Percentiles rank a stretch among this genome's conserved stretches.
phyloP scores from a whole-genome alignment of 129 eudicot species.

The Oenanthe sinensis region DNA sequence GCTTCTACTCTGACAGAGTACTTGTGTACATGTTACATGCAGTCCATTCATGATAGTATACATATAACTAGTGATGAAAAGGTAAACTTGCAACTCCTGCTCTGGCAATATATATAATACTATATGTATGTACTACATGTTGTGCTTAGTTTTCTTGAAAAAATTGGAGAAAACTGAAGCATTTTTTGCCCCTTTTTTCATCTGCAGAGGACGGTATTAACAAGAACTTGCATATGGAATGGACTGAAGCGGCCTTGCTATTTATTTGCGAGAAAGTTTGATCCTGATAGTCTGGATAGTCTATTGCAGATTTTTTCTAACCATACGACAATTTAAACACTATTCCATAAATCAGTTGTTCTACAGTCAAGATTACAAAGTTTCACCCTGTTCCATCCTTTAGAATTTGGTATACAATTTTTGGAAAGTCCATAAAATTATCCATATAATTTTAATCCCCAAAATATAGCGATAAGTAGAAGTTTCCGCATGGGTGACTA shows the following conservation, averaged over 20 bases:
- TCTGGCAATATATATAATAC: not conserved
- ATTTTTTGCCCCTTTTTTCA: not conserved
- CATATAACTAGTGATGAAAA: conserved; percentile 55
- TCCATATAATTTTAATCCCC: not conserved
- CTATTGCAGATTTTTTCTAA: conserved; percentile 45
- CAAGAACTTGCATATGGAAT: conserved; percentile 53
- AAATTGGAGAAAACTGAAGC: not conserved
- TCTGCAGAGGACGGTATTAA: conserved; percentile 38
- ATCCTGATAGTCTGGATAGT: conserved; percentile 43
- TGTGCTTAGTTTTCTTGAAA: not conserved
- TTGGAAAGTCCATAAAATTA: conserved; percentile 6
- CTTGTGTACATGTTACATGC: conserved; percentile 18
- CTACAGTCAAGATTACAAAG: conserved; percentile 21
- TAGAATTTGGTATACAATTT: conserved; percentile 22
- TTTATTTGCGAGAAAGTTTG: conserved; percentile 51
- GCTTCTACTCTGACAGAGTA: conserved; percentile 8
- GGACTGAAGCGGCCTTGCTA: conserved; percentile 56
- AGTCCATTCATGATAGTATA: conserved; percentile 36
- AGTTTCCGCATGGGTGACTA: not conserved
- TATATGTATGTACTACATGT: not conserved
- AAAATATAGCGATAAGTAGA: not conserved
- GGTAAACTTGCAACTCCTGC: conserved; percentile 20
- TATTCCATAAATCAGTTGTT: conserved; percentile 10
- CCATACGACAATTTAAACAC: conserved; percentile 28
- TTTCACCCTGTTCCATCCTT: conserved; percentile 19